These are phyloP conservation scores for Fusarium succisae DNA, from an alignment of 2,329 filamentous ascomycete genomes.

Conservation along the genomic window DNA sequence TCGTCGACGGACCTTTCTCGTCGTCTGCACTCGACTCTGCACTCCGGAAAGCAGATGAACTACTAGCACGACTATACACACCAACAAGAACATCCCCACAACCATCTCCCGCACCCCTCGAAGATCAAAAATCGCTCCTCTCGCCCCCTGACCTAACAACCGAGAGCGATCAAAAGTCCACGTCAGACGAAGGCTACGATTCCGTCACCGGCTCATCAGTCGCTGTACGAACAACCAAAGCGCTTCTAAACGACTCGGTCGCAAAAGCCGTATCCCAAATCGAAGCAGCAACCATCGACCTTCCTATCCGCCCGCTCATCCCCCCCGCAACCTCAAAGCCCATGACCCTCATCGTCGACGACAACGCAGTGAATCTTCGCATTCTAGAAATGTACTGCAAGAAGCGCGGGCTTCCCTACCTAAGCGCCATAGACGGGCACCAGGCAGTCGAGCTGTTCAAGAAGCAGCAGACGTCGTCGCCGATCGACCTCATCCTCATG, in stretches of 20 bases:
- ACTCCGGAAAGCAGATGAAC: constrained; percentile 16
- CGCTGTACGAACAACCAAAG: neutral
- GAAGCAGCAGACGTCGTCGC: constrained; percentile 24
- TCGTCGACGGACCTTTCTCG: constrained; percentile 19
- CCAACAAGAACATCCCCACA: rapidly evolving
- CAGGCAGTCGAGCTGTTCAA: constrained; percentile 52
- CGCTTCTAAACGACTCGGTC: neutral
- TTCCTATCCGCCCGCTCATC: neutral
- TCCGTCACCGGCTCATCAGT: neutral
- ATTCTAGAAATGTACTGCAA: constrained; percentile 59
- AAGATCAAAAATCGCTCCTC: neutral
- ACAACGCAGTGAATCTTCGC: constrained; percentile 59
- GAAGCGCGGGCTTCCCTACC: constrained; percentile 53
- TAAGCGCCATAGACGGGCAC: constrained; percentile 54
- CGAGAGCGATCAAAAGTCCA: neutral
- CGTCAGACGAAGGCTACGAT: neutral
- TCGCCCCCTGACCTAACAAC: rapidly evolving
- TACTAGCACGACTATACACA: neutral
- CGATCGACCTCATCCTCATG: constrained; percentile 41
- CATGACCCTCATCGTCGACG: constrained; percentile 54
- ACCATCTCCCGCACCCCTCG: neutral
- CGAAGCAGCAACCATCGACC: neutral
- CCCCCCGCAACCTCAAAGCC: constrained; percentile 18
- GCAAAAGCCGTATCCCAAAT: neutral
- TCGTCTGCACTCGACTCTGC: constrained; percentile 12